Conservation (phyloP, 2,329 filamentous ascomycete species). For the Cercospora sp. region DNA sequence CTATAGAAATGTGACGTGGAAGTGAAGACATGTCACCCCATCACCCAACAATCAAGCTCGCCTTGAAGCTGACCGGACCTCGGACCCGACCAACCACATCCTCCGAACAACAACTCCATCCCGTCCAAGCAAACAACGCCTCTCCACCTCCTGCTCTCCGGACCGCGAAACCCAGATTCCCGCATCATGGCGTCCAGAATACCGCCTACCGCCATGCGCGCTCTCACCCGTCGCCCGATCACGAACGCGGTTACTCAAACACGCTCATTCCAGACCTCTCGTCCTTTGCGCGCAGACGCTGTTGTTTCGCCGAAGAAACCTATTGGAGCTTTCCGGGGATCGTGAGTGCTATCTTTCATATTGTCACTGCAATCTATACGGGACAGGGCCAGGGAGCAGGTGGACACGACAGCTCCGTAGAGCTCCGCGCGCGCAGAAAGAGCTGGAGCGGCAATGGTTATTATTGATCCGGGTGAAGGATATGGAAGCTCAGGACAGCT, state of each 20-base stretch:
- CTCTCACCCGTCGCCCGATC: constrained; percentile 24
- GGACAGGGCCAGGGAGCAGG: too few relatives aligned
- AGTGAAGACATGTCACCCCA: not conserved
- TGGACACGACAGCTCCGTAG: too few relatives aligned
- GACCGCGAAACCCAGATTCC: not conserved
- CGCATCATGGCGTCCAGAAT: constrained; percentile 13
- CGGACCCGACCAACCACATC: not conserved
- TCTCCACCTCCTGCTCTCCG: not conserved
- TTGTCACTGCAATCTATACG: too few relatives aligned
- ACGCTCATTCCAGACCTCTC: constrained; percentile 43
- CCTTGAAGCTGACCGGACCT: not conserved
- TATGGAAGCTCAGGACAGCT: too few relatives aligned
- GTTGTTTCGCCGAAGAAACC: constrained; percentile 60
- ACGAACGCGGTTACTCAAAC: constrained; percentile 11
- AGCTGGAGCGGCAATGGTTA: too few relatives aligned
- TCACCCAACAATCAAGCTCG: not conserved
- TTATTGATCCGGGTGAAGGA: too few relatives aligned
- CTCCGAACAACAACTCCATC: not conserved
- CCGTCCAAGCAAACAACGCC: not conserved
- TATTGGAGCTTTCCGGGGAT: constrained; percentile 69
- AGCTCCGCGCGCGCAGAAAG: too few relatives aligned
- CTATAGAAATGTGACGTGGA: not conserved
- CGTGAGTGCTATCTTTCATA: too few relatives aligned
- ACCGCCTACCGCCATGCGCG: constrained; percentile 40
- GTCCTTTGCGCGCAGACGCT: constrained; percentile 23